phyloP scores from a whole-genome alignment of 495 filamentous ascomycete genomes.

The Lasiosphaeris hirsuta region DNA sequence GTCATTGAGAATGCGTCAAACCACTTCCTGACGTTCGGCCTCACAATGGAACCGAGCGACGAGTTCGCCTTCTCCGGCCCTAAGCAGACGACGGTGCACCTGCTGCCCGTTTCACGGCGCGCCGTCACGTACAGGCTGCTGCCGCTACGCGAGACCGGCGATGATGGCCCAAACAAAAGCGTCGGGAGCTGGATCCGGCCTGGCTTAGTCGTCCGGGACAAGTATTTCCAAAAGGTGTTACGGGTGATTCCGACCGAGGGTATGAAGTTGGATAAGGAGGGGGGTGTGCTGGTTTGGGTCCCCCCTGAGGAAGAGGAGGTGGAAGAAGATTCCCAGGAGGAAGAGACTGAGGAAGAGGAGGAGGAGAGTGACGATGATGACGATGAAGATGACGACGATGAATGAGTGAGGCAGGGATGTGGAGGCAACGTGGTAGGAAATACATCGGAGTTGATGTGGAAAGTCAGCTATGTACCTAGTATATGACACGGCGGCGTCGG shows the following conservation, averaged over 20 bases:
- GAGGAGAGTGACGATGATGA: neutral
- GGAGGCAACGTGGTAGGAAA: neutral
- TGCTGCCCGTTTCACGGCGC: slow-evolving; percentile 74
- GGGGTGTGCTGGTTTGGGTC: slow-evolving; percentile 67
- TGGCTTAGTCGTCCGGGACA: slow-evolving; percentile 72
- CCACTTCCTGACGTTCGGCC: slow-evolving; percentile 87
- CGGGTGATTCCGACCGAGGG: slow-evolving; percentile 69
- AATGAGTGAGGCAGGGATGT: neutral
- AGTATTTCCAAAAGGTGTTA: slow-evolving; percentile 84
- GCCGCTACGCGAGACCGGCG: slow-evolving; percentile 31
- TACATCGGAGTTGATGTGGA: too few species aligned
- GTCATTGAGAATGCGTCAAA: slow-evolving; percentile 90
- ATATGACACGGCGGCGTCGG: too few species aligned
- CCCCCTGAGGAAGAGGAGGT: slow-evolving; percentile 40
- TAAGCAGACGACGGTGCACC: slow-evolving; percentile 70
- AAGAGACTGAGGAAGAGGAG: neutral
- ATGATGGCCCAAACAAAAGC: neutral
- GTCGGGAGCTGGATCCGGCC: slow-evolving; percentile 62
- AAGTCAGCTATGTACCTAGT: too few species aligned
- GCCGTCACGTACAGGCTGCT: slow-evolving; percentile 67
- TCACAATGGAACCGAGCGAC: slow-evolving; percentile 88
- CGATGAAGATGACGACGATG: neutral
- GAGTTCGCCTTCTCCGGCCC: slow-evolving; percentile 90
- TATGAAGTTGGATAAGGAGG: slow-evolving; percentile 70
- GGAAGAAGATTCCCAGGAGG: slow-evolving; percentile 4